Percentiles rank a stretch among this genome's conserved stretches.
These are phyloP conservation scores for Cytospora piceae DNA, from an alignment of 2,329 filamentous ascomycete species.

Conservation along the genomic window DNA sequence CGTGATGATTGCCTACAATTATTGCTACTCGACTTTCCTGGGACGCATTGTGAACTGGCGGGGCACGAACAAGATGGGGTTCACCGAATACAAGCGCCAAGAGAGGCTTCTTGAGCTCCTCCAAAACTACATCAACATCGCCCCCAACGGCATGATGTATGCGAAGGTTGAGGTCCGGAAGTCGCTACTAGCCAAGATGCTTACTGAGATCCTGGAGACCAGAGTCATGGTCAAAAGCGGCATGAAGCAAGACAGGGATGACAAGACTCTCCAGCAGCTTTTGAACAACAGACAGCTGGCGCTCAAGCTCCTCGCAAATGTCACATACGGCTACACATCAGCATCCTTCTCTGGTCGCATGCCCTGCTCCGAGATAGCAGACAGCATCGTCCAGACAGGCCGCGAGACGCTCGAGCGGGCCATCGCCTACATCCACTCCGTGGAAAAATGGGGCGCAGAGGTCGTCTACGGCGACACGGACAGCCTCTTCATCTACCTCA, in stretches of 20 bases:
- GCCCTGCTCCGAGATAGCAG: conserved; percentile 97
- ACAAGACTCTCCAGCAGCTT: conserved; percentile 81
- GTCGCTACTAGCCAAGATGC: conserved; percentile 92
- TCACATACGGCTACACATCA: conserved; percentile 97
- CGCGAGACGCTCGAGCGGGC: conserved; percentile 93
- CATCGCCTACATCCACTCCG: conserved; percentile 88
- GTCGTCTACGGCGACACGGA: conserved; percentile 99
- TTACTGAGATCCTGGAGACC: conserved; percentile 93
- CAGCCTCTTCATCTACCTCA: conserved; percentile 88
- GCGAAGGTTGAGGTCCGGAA: conserved; percentile 82
- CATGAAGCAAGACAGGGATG: conserved; percentile 92
- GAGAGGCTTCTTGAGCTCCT: conserved; percentile 75
- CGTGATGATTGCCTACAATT: conserved; percentile 99
- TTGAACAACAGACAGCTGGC: conserved; percentile 93
- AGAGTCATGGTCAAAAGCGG: conserved; percentile 97
- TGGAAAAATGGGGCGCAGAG: conserved; percentile 87
- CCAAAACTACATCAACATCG: conserved; percentile 84
- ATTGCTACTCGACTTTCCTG: conserved; percentile 96
- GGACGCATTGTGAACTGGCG: conserved; percentile 86
- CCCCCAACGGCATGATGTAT: conserved; percentile 97
- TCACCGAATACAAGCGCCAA: conserved; percentile 81
- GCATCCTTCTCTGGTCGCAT: conserved; percentile 96
- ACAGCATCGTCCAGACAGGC: conserved; percentile 96
- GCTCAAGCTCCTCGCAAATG: conserved; percentile 95
- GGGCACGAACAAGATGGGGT: conserved; percentile 93